Conservation (phyloP, 306 rosid genomes). For the Acacia confusa region DNA sequence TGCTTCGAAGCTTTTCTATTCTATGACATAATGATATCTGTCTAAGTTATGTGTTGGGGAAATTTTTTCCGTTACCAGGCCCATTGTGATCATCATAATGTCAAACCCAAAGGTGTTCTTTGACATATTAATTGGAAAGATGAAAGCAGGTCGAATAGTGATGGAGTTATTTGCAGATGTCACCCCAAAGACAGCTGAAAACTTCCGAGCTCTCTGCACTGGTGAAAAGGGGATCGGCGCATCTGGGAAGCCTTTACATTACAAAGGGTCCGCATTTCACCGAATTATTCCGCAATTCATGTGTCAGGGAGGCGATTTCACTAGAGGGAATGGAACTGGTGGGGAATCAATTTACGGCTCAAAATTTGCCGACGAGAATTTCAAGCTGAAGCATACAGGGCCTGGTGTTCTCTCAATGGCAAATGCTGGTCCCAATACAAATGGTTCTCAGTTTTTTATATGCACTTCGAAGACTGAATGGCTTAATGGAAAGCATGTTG, state of each 20-base stretch:
- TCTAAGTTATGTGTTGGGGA: background rate
- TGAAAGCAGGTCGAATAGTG: constrained; percentile 75
- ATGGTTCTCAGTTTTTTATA: constrained; percentile 89
- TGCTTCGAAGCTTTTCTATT: background rate
- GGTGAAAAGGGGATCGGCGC: constrained; percentile 79
- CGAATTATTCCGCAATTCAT: constrained; percentile 76
- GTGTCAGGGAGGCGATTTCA: constrained; percentile 95
- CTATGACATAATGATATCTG: background rate
- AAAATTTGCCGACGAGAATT: constrained; percentile 75
- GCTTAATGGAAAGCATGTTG: constrained; percentile 92
- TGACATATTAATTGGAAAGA: constrained; percentile 71
- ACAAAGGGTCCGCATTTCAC: constrained; percentile 73
- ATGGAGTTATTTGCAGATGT: constrained; percentile 75
- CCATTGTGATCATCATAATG: constrained; percentile 37
- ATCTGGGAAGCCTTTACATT: constrained; percentile 68
- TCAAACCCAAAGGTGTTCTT: constrained; percentile 83
- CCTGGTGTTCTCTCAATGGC: constrained; percentile 93
- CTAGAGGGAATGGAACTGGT: constrained; percentile 79
- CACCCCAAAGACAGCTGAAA: constrained; percentile 87
- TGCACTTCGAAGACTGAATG: constrained; percentile 61
- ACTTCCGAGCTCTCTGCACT: constrained; percentile 82
- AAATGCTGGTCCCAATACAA: constrained; percentile 69
- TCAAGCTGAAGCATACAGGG: constrained; percentile 68
- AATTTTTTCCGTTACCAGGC: background rate
- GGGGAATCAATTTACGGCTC: constrained; percentile 86